Conservation (phyloP, 129 eudicot genomes). For the Dittrichia graveolens region DNA sequence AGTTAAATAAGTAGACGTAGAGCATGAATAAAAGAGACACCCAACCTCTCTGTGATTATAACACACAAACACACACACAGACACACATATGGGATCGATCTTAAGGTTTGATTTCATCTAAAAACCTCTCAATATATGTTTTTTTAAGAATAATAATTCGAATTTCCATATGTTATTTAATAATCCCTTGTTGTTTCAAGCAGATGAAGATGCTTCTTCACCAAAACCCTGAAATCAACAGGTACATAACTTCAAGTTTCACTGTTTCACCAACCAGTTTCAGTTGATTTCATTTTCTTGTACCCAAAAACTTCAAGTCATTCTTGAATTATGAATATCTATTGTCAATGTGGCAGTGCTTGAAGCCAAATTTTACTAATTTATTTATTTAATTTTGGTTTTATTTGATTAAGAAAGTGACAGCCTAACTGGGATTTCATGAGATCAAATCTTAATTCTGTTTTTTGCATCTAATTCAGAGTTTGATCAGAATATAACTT, state of each 20-base stretch:
- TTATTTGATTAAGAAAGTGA: background rate
- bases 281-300: background rate
- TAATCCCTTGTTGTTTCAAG: background rate
- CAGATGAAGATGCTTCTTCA: background rate
- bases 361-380: background rate
- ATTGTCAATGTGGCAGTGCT: no score
- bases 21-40: slow-evolving; percentile 37
- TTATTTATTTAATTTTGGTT: background rate
- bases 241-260: no score
- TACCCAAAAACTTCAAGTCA: background rate
- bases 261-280: no score
- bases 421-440: no score
- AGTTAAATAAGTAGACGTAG: slow-evolving; percentile 30
- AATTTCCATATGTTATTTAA: background rate
- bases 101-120: background rate
- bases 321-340: no score
- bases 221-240: background rate
- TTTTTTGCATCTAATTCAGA: background rate
- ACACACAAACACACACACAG: background rate
- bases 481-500: slow-evolving; percentile 1
- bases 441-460: background rate
- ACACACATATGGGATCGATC: background rate
- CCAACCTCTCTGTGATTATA: slow-evolving; percentile 9
- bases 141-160: background rate
- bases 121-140: background rate